A percentile compares a stretch with the other conserved stretches of the same genome.
Evolutionary conservation across 371 early-diverging fungal species (phyloP).

Genomic region (Mucor piriformis): DNA sequence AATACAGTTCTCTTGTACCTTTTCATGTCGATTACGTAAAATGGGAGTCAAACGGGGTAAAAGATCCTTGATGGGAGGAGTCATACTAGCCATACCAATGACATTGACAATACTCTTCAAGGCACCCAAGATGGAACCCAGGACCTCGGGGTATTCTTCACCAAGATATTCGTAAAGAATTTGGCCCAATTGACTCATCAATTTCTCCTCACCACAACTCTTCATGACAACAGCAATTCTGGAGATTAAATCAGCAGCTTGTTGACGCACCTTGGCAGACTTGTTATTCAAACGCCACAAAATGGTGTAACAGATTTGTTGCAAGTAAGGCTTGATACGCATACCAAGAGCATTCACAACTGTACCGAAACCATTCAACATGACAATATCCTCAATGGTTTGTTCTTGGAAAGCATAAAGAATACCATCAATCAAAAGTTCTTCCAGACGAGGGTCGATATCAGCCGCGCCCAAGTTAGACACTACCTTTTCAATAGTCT

Average conservation of each 20-base stretch:
- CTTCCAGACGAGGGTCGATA: conserved; percentile 89
- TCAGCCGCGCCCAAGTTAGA: conserved; percentile 85
- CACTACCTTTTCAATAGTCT: conserved; percentile 88
- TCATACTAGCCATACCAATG: conserved; percentile 97
- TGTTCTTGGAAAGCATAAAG: conserved; percentile 98
- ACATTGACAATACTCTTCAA: conserved; percentile 94
- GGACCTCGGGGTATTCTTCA: conserved; percentile 98
- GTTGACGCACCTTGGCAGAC: conserved; percentile 94
- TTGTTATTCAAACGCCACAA: conserved; percentile 97
- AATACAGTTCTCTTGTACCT: conserved; percentile 93
- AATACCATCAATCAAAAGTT: conserved; percentile 92
- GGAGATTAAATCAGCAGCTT: conserved; percentile 95
- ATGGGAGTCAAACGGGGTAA: conserved; percentile 96
- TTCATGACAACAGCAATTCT: conserved; percentile 93
- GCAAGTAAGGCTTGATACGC: conserved; percentile 90
- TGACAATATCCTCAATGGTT: conserved; percentile 84
- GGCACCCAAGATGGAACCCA: conserved; percentile 92
- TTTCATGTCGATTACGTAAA: conserved; percentile 96
- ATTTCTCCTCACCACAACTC: conserved; percentile 92
- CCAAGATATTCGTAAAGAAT: conserved; percentile 96
- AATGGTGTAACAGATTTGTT: conserved; percentile 91
- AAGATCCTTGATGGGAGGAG: conserved; percentile 96
- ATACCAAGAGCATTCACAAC: conserved; percentile 89
- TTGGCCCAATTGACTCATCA: conserved; percentile 90
- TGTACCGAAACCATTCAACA: conserved; percentile 95